phyloP scores from a whole-genome alignment of 139 green algal species.

The Deuterostichococcus epilithicus region DNA sequence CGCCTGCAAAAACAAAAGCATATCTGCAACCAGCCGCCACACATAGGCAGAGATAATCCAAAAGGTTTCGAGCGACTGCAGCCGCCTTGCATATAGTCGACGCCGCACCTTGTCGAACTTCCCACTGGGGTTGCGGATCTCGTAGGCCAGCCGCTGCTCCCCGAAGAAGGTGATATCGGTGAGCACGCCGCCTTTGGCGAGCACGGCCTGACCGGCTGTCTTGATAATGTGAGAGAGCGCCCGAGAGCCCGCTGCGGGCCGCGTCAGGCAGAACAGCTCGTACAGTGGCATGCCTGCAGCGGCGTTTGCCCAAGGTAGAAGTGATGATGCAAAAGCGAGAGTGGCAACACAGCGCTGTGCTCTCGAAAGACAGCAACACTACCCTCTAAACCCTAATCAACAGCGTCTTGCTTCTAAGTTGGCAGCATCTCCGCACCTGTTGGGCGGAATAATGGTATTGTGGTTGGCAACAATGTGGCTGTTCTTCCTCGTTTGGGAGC shows the following conservation, averaged over 20 bases:
- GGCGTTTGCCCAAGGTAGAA: not conserved
- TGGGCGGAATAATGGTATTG: no score
- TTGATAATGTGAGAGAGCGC: constrained; percentile 47
- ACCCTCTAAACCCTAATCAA: no score
- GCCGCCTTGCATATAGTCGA: not conserved
- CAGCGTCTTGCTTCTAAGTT: no score
- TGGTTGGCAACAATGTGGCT: no score
- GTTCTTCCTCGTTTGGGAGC: no score
- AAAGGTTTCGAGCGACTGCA: not conserved
- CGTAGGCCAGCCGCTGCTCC: constrained; percentile 67
- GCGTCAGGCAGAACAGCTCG: constrained; percentile 72
- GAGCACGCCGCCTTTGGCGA: constrained; percentile 61
- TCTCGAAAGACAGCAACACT: no score
- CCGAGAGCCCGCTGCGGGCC: constrained; percentile 31
- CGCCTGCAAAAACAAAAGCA: constrained; percentile 34
- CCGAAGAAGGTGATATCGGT: constrained; percentile 67
- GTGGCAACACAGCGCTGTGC: no score
- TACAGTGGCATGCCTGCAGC: constrained; percentile 72
- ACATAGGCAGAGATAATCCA: not conserved
- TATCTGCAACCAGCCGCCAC: no score
- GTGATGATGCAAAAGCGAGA: no score
- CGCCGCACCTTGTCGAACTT: constrained; percentile 50
- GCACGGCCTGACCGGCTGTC: constrained; percentile 41
- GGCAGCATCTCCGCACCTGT: no score
- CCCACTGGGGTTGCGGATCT: constrained; percentile 48